These are phyloP conservation scores for Penicillium sp. DNA, from an alignment of 2,329 filamentous ascomycete species.

Conservation along the genomic window DNA sequence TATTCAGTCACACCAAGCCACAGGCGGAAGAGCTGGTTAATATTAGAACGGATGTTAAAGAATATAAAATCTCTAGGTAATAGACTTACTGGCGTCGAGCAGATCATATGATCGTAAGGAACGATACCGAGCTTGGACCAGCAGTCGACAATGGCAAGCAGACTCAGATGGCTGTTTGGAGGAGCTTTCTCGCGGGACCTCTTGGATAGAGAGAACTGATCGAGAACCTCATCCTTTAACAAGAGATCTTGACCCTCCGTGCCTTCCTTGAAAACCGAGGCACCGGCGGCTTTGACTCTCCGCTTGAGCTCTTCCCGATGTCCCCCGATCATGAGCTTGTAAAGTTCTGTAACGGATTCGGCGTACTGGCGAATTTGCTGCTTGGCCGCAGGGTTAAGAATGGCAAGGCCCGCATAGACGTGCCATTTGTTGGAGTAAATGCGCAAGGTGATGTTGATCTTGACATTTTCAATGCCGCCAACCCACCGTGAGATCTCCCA, in stretches of 20 bases:
- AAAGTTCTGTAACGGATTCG: slow-evolving; percentile 84
- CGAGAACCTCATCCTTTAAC: slow-evolving; percentile 75
- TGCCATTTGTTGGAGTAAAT: slow-evolving; percentile 99
- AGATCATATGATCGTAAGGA: slow-evolving; percentile 99
- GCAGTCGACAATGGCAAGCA: slow-evolving; percentile 97
- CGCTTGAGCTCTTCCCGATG: slow-evolving; percentile 69
- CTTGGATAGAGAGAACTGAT: slow-evolving; percentile 80
- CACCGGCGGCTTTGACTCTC: slow-evolving; percentile 77
- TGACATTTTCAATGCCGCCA: slow-evolving; percentile 97
- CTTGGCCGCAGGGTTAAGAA: slow-evolving; percentile 89
- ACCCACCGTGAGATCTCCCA: slow-evolving; percentile 97
- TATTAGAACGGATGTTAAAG: slow-evolving; percentile 1
- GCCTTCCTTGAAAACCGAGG: slow-evolving; percentile 61
- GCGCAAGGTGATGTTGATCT: slow-evolving; percentile 95
- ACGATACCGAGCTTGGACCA: slow-evolving; percentile 93
- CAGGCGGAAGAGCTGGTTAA: slow-evolving; percentile 73
- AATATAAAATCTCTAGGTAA: not conserved
- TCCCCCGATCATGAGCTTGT: slow-evolving; percentile 93
- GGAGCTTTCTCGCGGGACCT: slow-evolving; percentile 65
- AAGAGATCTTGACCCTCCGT: slow-evolving; percentile 63
- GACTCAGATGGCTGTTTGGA: slow-evolving; percentile 83
- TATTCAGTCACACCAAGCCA: slow-evolving; percentile 98
- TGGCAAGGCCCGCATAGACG: slow-evolving; percentile 95
- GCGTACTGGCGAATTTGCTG: slow-evolving; percentile 95
- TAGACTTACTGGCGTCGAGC: slow-evolving; percentile 76